Conservation (phyloP, 371 early-diverging fungal species). For the Mucor indicus region DNA sequence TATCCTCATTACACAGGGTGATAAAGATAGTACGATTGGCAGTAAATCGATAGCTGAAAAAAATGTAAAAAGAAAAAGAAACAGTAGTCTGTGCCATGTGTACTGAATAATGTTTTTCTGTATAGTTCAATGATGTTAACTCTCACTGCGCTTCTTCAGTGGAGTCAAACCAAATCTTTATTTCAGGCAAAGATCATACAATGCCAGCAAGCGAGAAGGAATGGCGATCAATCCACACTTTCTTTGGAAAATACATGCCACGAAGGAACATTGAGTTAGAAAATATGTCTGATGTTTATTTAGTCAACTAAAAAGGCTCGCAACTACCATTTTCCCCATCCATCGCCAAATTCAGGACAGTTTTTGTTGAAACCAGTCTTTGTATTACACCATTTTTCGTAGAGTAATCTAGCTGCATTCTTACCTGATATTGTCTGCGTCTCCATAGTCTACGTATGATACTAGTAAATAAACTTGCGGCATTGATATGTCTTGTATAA, state of each 20-base stretch:
- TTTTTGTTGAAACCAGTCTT: slow-evolving; percentile 1
- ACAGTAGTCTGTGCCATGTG: background rate
- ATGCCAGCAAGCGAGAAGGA: slow-evolving; percentile 52
- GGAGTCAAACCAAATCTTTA: slow-evolving; percentile 31
- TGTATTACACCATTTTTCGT: slow-evolving; percentile 44
- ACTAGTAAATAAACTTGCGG: background rate
- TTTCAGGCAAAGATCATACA: slow-evolving; percentile 44
- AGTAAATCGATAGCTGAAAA: slow-evolving; percentile 37
- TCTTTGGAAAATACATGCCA: slow-evolving; percentile 50
- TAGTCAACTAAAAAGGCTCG: slow-evolving; percentile 33
- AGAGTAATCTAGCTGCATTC: slow-evolving; percentile 51
- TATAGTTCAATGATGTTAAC: slow-evolving; percentile 34
- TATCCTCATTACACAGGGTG: slow-evolving; percentile 54
- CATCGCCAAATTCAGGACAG: slow-evolving; percentile 37
- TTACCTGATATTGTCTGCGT: slow-evolving; percentile 59
- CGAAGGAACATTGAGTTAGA: slow-evolving; percentile 44
- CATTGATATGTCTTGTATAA: background rate
- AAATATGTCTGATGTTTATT: slow-evolving; percentile 53
- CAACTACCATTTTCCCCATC: slow-evolving; percentile 45
- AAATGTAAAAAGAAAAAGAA: slow-evolving; percentile 21
- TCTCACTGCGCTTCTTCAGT: slow-evolving; percentile 33
- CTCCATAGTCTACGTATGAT: slow-evolving; percentile 59
- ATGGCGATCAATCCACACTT: slow-evolving; percentile 56
- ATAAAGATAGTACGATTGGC: slow-evolving; percentile 44
- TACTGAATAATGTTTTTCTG: background rate